These are phyloP conservation scores for Hirsutella minnesotensis DNA, from an alignment of 2,329 filamentous ascomycete species.

Conservation along the genomic window DNA sequence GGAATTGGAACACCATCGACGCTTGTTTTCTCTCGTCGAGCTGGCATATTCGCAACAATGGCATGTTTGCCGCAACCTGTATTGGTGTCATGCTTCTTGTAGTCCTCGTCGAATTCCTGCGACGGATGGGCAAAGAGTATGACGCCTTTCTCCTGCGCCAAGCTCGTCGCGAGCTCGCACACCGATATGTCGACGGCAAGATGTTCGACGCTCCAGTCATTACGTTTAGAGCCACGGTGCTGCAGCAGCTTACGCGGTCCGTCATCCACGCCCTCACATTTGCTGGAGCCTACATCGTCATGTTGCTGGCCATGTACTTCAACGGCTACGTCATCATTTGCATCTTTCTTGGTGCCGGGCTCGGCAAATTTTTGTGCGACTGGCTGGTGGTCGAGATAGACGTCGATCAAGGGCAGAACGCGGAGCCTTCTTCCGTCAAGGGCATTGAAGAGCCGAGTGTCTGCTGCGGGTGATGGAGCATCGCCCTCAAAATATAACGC, in stretches of 20 bases:
- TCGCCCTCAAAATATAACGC: no score
- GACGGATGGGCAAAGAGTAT: constrained; percentile 60
- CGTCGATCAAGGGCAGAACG: constrained; percentile 12
- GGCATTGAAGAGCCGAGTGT: constrained; percentile 34
- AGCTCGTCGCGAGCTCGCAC: constrained; percentile 20
- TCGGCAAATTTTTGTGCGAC: constrained; percentile 43
- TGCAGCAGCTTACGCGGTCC: constrained; percentile 55
- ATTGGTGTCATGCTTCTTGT: constrained; percentile 65
- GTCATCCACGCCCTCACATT: constrained; percentile 59
- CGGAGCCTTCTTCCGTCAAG: constrained; percentile 10
- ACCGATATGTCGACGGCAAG: constrained; percentile 10
- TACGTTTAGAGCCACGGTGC: constrained; percentile 40
- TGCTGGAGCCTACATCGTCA: constrained; percentile 64
- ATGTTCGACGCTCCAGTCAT: constrained; percentile 11
- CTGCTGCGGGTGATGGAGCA: constrained; percentile 24
- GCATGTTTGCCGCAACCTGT: constrained; percentile 69
- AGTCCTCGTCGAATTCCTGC: constrained; percentile 58
- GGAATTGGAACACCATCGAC: constrained; percentile 66
- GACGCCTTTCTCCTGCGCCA: constrained; percentile 51
- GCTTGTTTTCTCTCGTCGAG: constrained; percentile 57
- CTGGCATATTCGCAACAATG: constrained; percentile 60
- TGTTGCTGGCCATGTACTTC: constrained; percentile 54
- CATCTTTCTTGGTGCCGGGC: constrained; percentile 47
- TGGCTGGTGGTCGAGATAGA: constrained; percentile 36
- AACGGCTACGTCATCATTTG: constrained; percentile 68